Conservation (phyloP, 31 red algal species). For the Odonthalia washingtoniensis region DNA sequence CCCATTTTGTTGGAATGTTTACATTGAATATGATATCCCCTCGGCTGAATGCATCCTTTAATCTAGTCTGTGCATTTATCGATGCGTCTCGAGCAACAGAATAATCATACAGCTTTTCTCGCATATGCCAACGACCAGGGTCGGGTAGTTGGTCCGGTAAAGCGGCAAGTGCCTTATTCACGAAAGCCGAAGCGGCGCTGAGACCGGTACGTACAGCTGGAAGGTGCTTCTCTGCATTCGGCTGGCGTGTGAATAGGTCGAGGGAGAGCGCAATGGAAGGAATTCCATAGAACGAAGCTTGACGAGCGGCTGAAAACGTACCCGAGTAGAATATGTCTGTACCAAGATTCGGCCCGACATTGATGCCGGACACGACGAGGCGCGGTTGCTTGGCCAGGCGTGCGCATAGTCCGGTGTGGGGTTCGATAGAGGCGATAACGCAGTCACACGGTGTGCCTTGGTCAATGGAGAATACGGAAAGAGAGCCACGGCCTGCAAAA, state of each 20-base stretch:
- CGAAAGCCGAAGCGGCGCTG: slow-evolving; percentile 56
- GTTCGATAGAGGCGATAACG: slow-evolving; percentile 77
- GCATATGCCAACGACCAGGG: slow-evolving; percentile 22
- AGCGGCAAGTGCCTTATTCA: slow-evolving; percentile 23
- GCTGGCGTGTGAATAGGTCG: slow-evolving; percentile 36
- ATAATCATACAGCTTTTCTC: neutral
- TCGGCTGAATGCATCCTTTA: slow-evolving; percentile 68
- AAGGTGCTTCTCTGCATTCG: neutral
- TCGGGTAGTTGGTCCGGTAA: slow-evolving; percentile 27
- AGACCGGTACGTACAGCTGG: neutral
- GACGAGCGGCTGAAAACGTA: slow-evolving; percentile 90
- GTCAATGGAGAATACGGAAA: slow-evolving; percentile 80
- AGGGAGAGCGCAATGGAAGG: slow-evolving; percentile 84
- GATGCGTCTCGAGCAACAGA: slow-evolving; percentile 9
- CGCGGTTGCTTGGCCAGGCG: slow-evolving; percentile 38
- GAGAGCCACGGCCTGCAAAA: slow-evolving; percentile 24
- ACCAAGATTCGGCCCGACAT: slow-evolving; percentile 91
- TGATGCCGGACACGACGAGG: slow-evolving; percentile 86
- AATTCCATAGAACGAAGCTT: slow-evolving; percentile 84
- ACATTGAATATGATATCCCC: slow-evolving; percentile 89
- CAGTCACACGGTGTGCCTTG: slow-evolving; percentile 89
- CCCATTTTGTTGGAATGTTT: slow-evolving; percentile 83
- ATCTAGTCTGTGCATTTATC: neutral
- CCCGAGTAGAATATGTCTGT: slow-evolving; percentile 93
- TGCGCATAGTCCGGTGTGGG: slow-evolving; percentile 56